These are phyloP conservation scores for Pseudoturritis turrita DNA, from an alignment of 345 rosid genomes.

Conservation along the genomic window DNA sequence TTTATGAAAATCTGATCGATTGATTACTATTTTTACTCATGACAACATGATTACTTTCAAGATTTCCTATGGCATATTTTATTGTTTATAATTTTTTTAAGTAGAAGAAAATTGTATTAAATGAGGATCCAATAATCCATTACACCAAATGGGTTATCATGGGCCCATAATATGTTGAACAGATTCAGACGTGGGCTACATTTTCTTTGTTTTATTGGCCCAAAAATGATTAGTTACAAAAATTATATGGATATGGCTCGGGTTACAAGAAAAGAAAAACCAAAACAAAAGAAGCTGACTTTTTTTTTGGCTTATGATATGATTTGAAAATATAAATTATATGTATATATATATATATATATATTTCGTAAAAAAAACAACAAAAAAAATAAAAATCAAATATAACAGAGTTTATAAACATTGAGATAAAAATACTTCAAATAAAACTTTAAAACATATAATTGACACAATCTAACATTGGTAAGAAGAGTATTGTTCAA, in stretches of 20 bases:
- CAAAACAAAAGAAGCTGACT: not conserved
- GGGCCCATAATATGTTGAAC: not conserved
- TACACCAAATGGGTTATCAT: not conserved
- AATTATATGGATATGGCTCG: not conserved
- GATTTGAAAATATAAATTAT: not conserved
- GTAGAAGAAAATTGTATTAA: not conserved
- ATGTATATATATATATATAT: not conserved
- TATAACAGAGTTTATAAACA: not conserved
- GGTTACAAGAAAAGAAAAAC: not conserved
- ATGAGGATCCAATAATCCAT: not conserved
- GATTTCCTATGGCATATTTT: not conserved
- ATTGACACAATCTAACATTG: too few relatives aligned
- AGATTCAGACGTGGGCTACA: not conserved
- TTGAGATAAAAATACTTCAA: not conserved
- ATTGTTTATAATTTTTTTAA: not conserved
- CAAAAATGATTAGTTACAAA: not conserved
- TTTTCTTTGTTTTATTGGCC: not conserved
- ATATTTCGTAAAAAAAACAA: not conserved
- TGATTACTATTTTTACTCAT: not conserved
- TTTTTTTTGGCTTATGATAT: not conserved
- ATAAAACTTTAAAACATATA: too few relatives aligned
- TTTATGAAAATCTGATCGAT: not conserved
- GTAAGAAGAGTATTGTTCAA: too few relatives aligned
- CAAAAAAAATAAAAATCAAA: not conserved
- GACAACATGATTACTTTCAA: not conserved